phyloP scores from a whole-genome alignment of 805 yeast species.

The Starmerella floris region DNA sequence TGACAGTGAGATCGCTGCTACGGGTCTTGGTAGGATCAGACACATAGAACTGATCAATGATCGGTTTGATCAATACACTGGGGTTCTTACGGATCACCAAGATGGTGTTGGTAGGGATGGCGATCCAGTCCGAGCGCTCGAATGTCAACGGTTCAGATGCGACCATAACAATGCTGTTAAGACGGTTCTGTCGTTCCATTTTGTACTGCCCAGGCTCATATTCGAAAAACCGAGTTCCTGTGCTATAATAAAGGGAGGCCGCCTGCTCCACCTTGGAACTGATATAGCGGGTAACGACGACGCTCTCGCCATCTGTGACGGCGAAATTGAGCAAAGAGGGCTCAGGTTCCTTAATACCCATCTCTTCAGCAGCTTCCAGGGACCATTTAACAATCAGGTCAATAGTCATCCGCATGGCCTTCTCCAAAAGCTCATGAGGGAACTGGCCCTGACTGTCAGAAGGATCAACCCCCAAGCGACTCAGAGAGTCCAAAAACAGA shows the following conservation, averaged over 20 bases:
- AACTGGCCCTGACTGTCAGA: slow-evolving; percentile 40
- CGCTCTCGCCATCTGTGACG: slow-evolving; percentile 79
- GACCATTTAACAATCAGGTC: slow-evolving; percentile 71
- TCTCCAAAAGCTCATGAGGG: slow-evolving; percentile 37
- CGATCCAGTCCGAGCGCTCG: slow-evolving; percentile 94
- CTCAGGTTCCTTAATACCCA: slow-evolving; percentile 31
- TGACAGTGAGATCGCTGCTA: slow-evolving; percentile 69
- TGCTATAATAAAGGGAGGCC: slow-evolving; percentile 85
- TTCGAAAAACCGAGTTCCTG: slow-evolving; percentile 85
- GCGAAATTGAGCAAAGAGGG: slow-evolving; percentile 90
- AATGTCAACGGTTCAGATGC: slow-evolving; percentile 95
- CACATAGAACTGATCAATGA: slow-evolving; percentile 74
- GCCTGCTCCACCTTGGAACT: slow-evolving; percentile 88
- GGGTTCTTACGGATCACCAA: slow-evolving; percentile 62
- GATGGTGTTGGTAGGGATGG: slow-evolving; percentile 85
- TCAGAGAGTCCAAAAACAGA: slow-evolving; percentile 61
- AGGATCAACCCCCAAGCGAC: slow-evolving; percentile 66
- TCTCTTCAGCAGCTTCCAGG: slow-evolving; percentile 37
- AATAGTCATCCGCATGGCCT: slow-evolving; percentile 62
- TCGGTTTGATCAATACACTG: slow-evolving; percentile 82
- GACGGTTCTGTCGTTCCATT: slow-evolving; percentile 86
- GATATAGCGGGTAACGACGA: slow-evolving; percentile 77
- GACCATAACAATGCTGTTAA: slow-evolving; percentile 90
- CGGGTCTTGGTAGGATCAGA: slow-evolving; percentile 54
- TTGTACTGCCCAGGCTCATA: slow-evolving; percentile 81